Base-by-base conservation (phyloP, 1,284 basidiomycete species). In the Heterobasidion irregulare region DNA sequence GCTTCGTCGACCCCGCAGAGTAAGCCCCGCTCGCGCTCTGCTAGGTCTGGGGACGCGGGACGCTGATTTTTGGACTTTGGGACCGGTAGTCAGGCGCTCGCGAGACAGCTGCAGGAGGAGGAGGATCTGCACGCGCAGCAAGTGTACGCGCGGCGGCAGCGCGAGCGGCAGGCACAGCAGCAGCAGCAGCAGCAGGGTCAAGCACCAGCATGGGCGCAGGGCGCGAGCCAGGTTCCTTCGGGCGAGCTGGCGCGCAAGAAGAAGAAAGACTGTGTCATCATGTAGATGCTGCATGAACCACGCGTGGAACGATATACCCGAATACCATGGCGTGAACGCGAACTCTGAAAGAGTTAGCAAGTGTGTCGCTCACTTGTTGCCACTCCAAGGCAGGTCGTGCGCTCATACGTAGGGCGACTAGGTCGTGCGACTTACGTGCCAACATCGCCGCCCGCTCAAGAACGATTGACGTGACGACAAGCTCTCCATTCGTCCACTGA, bases 101-200 rank as follows among this genome's bases (percentile, higher is more conserved):
- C 91, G 2, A 75, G 73, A 50, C 82, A 83, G 59, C 70, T 93
- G 7, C 89, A 92, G 64, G 80, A 77, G 0, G 86, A 89, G 59
- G 90, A 92, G 66, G 82, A 92, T 48, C 74, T 74, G 8, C 69
- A 66, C 2, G 79, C 80, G 5, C 67, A 68, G 0, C 68, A 69
- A 19, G 62, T 72, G 48, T 74, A 77, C 47, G 70, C 70, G 12
- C 68, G 65, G 9, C 72, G 70, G 1, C 69, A 76, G 51, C 68
- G 70, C 50, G 64, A 71, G 16, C 63, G 63, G 57, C 68, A 66
- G 53, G 41, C n/a, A 50, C 63, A 61, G 59, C 54, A 57, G 47
- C 59, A 59, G 50, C 60, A 63, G 61, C 59, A 26, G 26, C 26
- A 26, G 26, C 26, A 26, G 26, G 26, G 26, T 26, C 26, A 26